These are phyloP conservation scores for Tolypocladium amazonense DNA, from an alignment of 2,329 filamentous ascomycete genomes.

Conservation along the genomic window DNA sequence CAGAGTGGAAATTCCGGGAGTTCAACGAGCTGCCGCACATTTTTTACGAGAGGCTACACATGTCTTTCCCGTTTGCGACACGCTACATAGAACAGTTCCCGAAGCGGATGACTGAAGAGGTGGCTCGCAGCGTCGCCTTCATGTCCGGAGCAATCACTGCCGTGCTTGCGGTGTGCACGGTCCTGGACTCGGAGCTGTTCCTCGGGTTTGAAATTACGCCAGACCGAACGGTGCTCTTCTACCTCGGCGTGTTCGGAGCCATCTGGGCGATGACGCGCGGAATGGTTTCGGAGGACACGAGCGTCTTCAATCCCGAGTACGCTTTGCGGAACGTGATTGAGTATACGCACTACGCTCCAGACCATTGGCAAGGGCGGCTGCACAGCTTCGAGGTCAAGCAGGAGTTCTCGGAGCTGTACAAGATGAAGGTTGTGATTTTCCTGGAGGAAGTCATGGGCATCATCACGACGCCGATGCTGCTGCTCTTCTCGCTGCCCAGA, in stretches of 20 bases:
- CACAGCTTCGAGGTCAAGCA: conserved; percentile 88
- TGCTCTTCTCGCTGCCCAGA: conserved; percentile 76
- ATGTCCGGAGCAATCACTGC: conserved; percentile 78
- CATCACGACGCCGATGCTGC: conserved; percentile 78
- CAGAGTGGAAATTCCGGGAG: conserved; percentile 96
- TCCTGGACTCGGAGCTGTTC: conserved; percentile 87
- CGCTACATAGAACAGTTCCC: conserved; percentile 94
- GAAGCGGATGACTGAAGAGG: conserved; percentile 82
- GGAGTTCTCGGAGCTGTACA: conserved; percentile 85
- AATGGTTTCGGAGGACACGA: conserved; percentile 75
- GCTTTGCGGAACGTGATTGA: conserved; percentile 82
- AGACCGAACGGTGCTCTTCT: conserved; percentile 84
- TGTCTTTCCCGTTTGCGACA: conserved; percentile 89
- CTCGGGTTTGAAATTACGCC: conserved; percentile 84
- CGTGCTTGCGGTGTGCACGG: conserved; percentile 70
- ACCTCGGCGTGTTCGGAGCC: conserved; percentile 70
- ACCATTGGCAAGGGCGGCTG: conserved; percentile 79
- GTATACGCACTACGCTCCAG: conserved; percentile 85
- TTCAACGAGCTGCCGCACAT: conserved; percentile 95
- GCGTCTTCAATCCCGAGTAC: conserved; percentile 85
- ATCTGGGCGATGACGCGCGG: conserved; percentile 78
- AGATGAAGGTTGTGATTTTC: conserved; percentile 86
- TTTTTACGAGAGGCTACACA: conserved; percentile 79
- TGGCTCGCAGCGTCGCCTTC: conserved; percentile 78
- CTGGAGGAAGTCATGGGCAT: conserved; percentile 88